These are phyloP conservation scores for Fusarium sororula DNA, from an alignment of 2,329 filamentous ascomycete species.

Conservation along the genomic window DNA sequence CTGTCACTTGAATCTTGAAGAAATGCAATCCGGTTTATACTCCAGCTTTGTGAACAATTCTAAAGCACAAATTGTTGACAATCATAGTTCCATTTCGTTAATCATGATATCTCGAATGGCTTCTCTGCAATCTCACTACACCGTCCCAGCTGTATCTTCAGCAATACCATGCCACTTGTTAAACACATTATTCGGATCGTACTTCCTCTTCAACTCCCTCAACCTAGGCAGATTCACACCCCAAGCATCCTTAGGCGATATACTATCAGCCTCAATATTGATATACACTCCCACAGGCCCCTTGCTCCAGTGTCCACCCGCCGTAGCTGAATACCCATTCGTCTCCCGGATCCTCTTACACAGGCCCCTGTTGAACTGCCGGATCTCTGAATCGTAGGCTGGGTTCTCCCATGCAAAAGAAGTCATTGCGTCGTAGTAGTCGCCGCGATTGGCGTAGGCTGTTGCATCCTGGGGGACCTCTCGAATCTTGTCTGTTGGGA, in stretches of 20 bases:
- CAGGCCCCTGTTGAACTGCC: constrained; percentile 51
- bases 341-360: constrained; percentile 37
- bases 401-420: constrained; percentile 52
- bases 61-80: no score
- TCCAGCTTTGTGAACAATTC: no score
- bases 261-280: constrained; percentile 42
- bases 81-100: no score
- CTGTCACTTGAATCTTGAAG: neutral
- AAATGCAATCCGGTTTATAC: neutral
- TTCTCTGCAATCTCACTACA: neutral
- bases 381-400: constrained; percentile 48
- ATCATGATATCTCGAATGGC: no score
- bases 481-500: constrained; percentile 51
- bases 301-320: constrained; percentile 24
- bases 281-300: constrained; percentile 43
- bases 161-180: constrained; percentile 43
- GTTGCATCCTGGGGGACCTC: constrained; percentile 49
- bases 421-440: constrained; percentile 55
- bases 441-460: constrained; percentile 56
- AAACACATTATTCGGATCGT: constrained; percentile 49
- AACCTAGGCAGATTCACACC: constrained; percentile 44
- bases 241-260: constrained; percentile 43
- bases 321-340: constrained; percentile 35
- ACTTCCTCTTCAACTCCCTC: constrained; percentile 46
- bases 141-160: neutral